phyloP scores from a whole-genome alignment of 176 grass and related monocot genomes.

The Zizania latifolia region DNA sequence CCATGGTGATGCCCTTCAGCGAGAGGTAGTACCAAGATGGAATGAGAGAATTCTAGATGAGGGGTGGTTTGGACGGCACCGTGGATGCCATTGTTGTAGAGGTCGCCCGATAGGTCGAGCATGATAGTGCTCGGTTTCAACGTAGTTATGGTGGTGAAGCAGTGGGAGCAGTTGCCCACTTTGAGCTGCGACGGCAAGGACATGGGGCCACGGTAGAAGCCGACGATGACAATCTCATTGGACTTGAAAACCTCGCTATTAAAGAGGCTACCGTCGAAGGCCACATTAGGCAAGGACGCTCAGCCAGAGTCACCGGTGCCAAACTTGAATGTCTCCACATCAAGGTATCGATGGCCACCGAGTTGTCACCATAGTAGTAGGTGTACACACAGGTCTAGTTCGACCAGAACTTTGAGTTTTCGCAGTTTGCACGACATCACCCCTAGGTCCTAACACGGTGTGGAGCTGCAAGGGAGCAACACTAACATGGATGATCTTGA shows the following conservation, averaged over 20 bases:
- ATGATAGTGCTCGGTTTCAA: constrained; percentile 18
- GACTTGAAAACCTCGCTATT: constrained; percentile 22
- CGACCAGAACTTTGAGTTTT: neutral
- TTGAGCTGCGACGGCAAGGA: constrained; percentile 49
- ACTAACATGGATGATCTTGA: constrained; percentile 21
- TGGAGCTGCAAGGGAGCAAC: neutral
- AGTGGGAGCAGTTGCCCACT: constrained; percentile 34
- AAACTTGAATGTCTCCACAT: constrained; percentile 35
- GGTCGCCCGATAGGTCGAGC: constrained; percentile 11
- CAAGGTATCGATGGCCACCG: constrained; percentile 20
- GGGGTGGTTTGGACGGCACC: constrained; percentile 1
- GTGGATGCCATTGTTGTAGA: neutral
- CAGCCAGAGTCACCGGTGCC: neutral
- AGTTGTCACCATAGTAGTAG: constrained; percentile 16
- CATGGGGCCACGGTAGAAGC: constrained; percentile 13
- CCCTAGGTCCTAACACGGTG: constrained; percentile 16
- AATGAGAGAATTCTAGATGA: no score
- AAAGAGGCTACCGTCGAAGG: constrained; percentile 28
- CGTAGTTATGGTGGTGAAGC: constrained; percentile 22
- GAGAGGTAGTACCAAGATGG: constrained; percentile 31
- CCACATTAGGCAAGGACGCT: neutral
- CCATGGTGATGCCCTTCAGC: constrained; percentile 38
- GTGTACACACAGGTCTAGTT: constrained; percentile 11
- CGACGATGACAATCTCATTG: constrained; percentile 34
- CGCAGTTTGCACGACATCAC: no score